A percentile compares a stretch with the other conserved stretches of the same genome.
Evolutionary conservation across 1,139 yeast genomes (phyloP).

Genomic region (Ogataea hybrid): DNA sequence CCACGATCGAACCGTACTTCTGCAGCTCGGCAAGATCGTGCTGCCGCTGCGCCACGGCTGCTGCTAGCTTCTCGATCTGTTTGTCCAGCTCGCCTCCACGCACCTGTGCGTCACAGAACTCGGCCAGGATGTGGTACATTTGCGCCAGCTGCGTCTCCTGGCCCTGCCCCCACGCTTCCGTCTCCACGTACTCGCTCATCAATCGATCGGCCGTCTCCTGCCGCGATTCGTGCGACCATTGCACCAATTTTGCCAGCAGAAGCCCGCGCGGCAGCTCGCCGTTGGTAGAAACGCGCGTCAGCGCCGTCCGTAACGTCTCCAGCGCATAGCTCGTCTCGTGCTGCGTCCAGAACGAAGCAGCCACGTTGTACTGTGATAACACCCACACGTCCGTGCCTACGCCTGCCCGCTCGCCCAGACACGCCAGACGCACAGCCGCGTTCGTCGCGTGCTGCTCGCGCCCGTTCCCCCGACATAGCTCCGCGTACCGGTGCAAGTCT

Average conservation of each 20-base stretch:
- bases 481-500: constrained; percentile 44
- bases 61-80: too few relatives aligned
- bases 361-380: constrained; percentile 46
- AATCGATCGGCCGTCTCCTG: constrained; percentile 63
- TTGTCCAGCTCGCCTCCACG: too few relatives aligned
- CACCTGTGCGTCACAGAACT: constrained; percentile 71
- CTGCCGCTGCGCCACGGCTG: too few relatives aligned
- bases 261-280: constrained; percentile 8
- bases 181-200: constrained; percentile 53
- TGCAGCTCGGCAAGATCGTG: too few relatives aligned
- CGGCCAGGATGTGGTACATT: constrained; percentile 61
- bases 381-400: constrained; percentile 18
- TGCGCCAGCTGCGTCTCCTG: constrained; percentile 34
- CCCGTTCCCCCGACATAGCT: constrained; percentile 36
- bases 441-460: constrained; percentile 50
- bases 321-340: constrained; percentile 56
- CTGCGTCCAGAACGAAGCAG: constrained; percentile 54
- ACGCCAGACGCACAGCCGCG: constrained; percentile 46
- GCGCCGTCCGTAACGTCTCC: constrained; percentile 39
- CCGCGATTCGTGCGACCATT: constrained; percentile 71
- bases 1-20: too few relatives aligned
- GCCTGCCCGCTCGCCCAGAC: constrained; percentile 32
- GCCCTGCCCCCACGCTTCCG: constrained; percentile 28
- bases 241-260: constrained; percentile 48
- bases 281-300: neutral